Percentiles rank a stretch among this genome's conserved stretches.
These are phyloP conservation scores for Nepenthes mirabilis DNA, from an alignment of 148 eudicot genomes.

Conservation along the genomic window DNA sequence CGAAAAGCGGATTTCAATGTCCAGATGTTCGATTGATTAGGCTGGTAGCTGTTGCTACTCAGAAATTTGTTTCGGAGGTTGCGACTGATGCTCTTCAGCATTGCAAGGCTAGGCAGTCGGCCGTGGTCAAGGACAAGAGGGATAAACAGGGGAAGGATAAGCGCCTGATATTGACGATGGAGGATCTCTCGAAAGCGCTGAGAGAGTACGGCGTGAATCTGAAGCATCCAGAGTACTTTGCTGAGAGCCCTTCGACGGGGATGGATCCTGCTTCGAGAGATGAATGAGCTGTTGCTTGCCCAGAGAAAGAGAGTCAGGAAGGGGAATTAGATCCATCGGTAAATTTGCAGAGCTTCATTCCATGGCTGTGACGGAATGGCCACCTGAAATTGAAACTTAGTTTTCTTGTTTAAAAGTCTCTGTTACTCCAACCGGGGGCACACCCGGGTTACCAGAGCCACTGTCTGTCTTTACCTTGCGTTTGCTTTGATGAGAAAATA, in stretches of 20 bases:
- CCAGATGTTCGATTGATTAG: conserved; percentile 94
- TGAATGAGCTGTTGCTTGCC: too few species aligned
- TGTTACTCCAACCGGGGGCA: too few species aligned
- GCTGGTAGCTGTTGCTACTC: conserved; percentile 88
- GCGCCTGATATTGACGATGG: conserved; percentile 85
- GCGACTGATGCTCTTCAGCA: conserved; percentile 90
- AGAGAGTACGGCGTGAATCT: conserved; percentile 88
- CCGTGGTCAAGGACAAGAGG: conserved; percentile 79
- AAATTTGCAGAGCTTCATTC: too few species aligned
- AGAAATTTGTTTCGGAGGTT: conserved; percentile 79
- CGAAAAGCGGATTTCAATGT: conserved; percentile 78
- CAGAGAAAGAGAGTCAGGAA: too few species aligned
- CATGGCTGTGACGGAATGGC: too few species aligned
- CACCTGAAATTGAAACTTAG: too few species aligned
- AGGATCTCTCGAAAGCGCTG: conserved; percentile 77
- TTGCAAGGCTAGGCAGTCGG: conserved; percentile 80
- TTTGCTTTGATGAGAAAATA: too few species aligned
- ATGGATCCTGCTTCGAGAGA: too few species aligned
- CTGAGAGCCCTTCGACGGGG: conserved; percentile 29
- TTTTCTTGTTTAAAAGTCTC: too few species aligned
- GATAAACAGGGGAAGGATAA: conserved; percentile 92
- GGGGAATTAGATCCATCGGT: too few species aligned
- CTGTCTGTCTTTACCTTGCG: too few species aligned
- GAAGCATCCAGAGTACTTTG: conserved; percentile 86
- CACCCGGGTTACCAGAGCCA: too few species aligned